Evolutionary conservation across 1,284 basidiomycete genomes (phyloP).

Genomic region (Ganoderma resinaceum): DNA sequence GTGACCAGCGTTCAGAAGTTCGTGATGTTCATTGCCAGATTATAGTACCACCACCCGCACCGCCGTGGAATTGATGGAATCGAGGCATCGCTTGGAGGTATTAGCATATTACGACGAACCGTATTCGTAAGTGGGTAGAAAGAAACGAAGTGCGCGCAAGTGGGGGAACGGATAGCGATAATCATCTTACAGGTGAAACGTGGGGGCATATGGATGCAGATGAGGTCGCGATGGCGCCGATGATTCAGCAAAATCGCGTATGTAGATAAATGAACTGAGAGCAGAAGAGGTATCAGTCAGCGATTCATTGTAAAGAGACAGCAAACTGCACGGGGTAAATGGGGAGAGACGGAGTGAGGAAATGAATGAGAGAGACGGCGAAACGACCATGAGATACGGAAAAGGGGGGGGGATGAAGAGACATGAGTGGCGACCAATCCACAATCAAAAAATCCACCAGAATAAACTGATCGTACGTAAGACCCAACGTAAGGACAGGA

Average conservation of each 20-base stretch:
- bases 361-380: conserved; percentile 27
- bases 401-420: conserved; percentile 3
- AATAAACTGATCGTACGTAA: conserved; percentile 14
- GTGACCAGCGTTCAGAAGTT: not conserved
- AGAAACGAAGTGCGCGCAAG: conserved; percentile 10
- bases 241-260: not conserved
- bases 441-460: conserved; percentile 30
- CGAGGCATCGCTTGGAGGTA: conserved; percentile 11
- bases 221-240: not conserved
- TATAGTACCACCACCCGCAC: conserved; percentile 20
- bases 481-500: conserved; percentile 30
- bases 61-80: not conserved
- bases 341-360: not conserved
- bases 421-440: conserved; percentile 14
- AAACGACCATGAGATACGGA: conserved; percentile 14
- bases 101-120: conserved; percentile 30
- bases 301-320: conserved; percentile 17
- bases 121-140: conserved; percentile 23
- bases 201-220: not conserved
- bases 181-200: conserved; percentile 6
- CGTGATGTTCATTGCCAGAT: conserved; percentile 8
- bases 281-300: conserved; percentile 29
- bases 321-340: conserved; percentile 18
- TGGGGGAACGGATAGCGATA: conserved; percentile 13
- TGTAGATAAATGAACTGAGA: conserved; percentile 12